phyloP scores from a whole-genome alignment of 1,284 basidiomycete species.

The Limonomyces culmigenus region DNA sequence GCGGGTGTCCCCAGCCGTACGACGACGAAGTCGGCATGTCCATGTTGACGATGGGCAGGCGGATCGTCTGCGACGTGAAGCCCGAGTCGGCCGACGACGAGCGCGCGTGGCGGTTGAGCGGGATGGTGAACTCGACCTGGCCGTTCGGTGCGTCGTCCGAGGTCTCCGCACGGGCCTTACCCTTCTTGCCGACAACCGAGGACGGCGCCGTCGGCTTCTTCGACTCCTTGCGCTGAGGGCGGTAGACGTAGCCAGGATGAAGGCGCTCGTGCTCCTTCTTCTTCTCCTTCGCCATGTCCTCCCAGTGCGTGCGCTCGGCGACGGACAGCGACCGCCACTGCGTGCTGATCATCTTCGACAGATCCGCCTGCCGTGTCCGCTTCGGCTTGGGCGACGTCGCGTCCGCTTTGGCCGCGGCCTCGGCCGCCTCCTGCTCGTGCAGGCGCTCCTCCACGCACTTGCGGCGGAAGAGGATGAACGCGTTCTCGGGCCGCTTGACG shows the following conservation, averaged over 20 bases:
- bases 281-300: conserved; percentile 37
- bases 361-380: conserved; percentile 39
- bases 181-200: conserved; percentile 29
- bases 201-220: conserved; percentile 27
- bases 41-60: too few relatives aligned
- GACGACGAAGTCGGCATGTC: too few relatives aligned
- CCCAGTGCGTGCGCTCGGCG: conserved; percentile 49
- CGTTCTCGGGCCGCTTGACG: conserved; percentile 66
- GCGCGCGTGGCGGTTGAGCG: too few relatives aligned
- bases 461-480: conserved; percentile 65
- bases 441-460: conserved; percentile 53
- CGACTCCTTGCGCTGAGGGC: conserved; percentile 49
- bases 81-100: too few relatives aligned
- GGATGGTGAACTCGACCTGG: too few relatives aligned
- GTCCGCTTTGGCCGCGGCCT: conserved; percentile 13
- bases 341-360: conserved; percentile 63
- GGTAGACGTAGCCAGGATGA: conserved; percentile 63
- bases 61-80: too few relatives aligned
- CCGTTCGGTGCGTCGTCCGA: too few relatives aligned
- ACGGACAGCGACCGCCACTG: conserved; percentile 48
- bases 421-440: conserved; percentile 20
- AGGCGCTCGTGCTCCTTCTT: conserved; percentile 41
- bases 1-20: too few relatives aligned
- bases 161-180: too few relatives aligned
- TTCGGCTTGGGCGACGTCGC: conserved; percentile 12